Evolutionary conservation across 1,284 basidiomycete species (phyloP).

Genomic region (Ustilago lituana): DNA sequence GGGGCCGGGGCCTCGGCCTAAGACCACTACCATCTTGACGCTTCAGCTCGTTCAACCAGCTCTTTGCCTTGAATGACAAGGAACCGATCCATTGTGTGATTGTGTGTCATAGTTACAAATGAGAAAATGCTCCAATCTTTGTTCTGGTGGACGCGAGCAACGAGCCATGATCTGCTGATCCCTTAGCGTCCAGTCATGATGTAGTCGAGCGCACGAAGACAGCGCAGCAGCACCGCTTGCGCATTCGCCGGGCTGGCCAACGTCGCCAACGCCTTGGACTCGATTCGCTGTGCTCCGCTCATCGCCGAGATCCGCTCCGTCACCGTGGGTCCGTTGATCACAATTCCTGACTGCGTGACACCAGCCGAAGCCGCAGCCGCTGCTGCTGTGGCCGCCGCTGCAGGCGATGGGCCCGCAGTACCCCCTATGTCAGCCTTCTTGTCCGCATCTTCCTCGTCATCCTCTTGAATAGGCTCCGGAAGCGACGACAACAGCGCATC

Average conservation of each 20-base stretch:
- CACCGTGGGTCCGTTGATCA: slow-evolving; percentile 39
- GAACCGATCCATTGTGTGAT: too few relatives aligned
- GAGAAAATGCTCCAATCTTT: too few relatives aligned
- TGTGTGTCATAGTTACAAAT: too few relatives aligned
- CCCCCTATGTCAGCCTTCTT: slow-evolving; percentile 12
- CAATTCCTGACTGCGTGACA: slow-evolving; percentile 30
- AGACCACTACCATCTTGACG: too few relatives aligned
- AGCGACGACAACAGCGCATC: slow-evolving; percentile 57
- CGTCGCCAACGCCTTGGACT: slow-evolving; percentile 58
- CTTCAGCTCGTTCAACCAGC: too few relatives aligned
- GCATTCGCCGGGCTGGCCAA: slow-evolving; percentile 62
- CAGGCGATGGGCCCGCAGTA: slow-evolving; percentile 14
- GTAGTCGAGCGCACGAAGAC: slow-evolving; percentile 64
- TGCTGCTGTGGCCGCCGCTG: slow-evolving; percentile 21
- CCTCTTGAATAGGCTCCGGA: slow-evolving; percentile 45
- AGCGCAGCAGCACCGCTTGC: slow-evolving; percentile 63
- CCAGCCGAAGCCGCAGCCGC: slow-evolving; percentile 25
- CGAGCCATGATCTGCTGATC: too few relatives aligned
- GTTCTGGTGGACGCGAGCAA: too few relatives aligned
- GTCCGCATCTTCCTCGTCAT: slow-evolving; percentile 42
- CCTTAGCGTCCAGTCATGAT: slow-evolving; percentile 52
- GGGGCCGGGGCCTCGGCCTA: too few relatives aligned
- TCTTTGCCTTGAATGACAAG: too few relatives aligned
- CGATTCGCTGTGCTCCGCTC: slow-evolving; percentile 41
- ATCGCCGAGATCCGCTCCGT: slow-evolving; percentile 35